Evolutionary conservation across 345 rosid genomes (phyloP).

Genomic region (Eucalyptus urophylla): DNA sequence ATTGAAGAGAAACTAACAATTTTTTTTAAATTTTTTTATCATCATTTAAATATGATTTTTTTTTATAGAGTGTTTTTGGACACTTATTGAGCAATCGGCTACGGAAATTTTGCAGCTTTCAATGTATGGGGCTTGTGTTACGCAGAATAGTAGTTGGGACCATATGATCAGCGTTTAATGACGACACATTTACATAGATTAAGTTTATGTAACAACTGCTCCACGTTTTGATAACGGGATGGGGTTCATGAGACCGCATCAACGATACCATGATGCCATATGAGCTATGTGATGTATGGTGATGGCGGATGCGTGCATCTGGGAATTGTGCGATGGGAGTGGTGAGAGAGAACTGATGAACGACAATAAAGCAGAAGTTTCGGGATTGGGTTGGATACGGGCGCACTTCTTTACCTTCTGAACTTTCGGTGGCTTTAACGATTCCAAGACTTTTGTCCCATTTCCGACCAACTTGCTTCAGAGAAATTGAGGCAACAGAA

Average conservation of each 20-base stretch:
- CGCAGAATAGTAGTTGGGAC: too few species aligned
- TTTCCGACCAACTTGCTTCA: neutral
- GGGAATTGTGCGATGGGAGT: neutral
- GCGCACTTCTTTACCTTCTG: neutral
- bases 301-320: neutral
- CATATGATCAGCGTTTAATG: too few species aligned
- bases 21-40: too few species aligned
- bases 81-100: neutral
- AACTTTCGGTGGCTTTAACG: neutral
- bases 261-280: neutral
- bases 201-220: too few species aligned
- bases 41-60: too few species aligned
- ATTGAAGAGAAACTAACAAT: too few species aligned
- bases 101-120: too few species aligned
- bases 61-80: rapidly evolving
- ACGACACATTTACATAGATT: too few species aligned
- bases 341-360: neutral
- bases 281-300: neutral
- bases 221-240: too few species aligned
- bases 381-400: neutral
- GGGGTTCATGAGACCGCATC: too few species aligned
- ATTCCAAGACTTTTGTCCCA: neutral
- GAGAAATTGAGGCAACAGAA: neutral
- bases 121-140: too few species aligned
- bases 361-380: neutral